These are phyloP conservation scores for Pichia heedii DNA, from an alignment of 805 yeast genomes.

Conservation along the genomic window DNA sequence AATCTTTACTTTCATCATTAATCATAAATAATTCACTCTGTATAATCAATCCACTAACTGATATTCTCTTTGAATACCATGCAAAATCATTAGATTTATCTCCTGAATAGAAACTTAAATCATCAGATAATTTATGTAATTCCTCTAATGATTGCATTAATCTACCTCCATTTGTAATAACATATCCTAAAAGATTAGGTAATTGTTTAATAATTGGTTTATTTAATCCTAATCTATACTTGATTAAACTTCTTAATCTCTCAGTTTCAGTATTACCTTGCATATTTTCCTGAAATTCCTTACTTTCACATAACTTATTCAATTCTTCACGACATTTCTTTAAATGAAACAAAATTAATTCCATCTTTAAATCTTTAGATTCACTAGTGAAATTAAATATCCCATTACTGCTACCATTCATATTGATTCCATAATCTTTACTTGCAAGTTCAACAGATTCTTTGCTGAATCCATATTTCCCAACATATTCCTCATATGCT, in stretches of 20 bases:
- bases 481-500: slow-evolving; percentile 30
- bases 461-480: slow-evolving; percentile 36
- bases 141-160: slow-evolving; percentile 50
- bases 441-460: slow-evolving; percentile 37
- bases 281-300: slow-evolving; percentile 16
- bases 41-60: slow-evolving; percentile 61
- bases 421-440: slow-evolving; percentile 29
- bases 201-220: slow-evolving; percentile 35
- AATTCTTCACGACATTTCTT: slow-evolving; percentile 34
- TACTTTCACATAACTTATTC: slow-evolving; percentile 18
- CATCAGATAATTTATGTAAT: slow-evolving; percentile 72
- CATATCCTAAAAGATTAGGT: slow-evolving; percentile 45
- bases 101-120: slow-evolving; percentile 69
- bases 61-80: slow-evolving; percentile 86
- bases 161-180: slow-evolving; percentile 54
- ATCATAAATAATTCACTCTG: slow-evolving; percentile 74
- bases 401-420: slow-evolving; percentile 32
- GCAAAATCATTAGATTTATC: slow-evolving; percentile 74
- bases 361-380: slow-evolving; percentile 28
- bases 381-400: slow-evolving; percentile 29
- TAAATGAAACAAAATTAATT: slow-evolving; percentile 39
- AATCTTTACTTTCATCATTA: slow-evolving; percentile 54
- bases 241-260: slow-evolving; percentile 26
- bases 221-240: slow-evolving; percentile 44
- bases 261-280: slow-evolving; percentile 19